Evolutionary conservation across 2,329 filamentous ascomycete species (phyloP), one percentile per base, ranked within the genome.

Genomic region (Acarospora socialis): DNA sequence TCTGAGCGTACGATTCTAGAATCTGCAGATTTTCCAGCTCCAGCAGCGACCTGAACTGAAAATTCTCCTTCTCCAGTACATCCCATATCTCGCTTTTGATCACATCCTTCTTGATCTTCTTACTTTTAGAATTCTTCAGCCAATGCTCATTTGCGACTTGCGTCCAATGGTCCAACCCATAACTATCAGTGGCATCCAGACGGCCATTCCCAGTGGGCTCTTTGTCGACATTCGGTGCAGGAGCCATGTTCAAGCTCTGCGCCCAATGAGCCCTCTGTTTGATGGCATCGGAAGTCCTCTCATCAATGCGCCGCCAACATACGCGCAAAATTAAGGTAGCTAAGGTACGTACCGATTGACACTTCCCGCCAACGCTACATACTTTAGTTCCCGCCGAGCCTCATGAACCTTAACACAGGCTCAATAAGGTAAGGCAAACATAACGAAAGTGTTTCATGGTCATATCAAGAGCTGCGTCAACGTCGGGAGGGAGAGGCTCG

Each of bases 71-170:
- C 56, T 93, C 84, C 45, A 98, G 60, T 34, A 74, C 68, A 54
- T 92, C 81, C 84, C 87, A 98, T 36, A 98, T 76, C 48, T 81
- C 74, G 45, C 73, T 71, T 61, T 92, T 92, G 49, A 98, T 60
- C 28, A 92, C 73, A 41, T 92, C 79, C 30, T 66, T 65, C 46
- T 81, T 87, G 56, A 81, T 80, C 58, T 81, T 76, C 56, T 77
- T 81, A 48, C 71, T 61, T 50, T 76, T 82, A 29, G 68, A 56
- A 17, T 68, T 54, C 51, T 78, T 77, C 39, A 93, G 63, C 90
- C 90, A 98, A 57, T 87, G 70, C 55, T 81, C 75, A 49, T 76
- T 73, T 39, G 90, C 90, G 42, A 94, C 63, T n/a, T n/a, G n/a
- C n/a, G n/a, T n/a, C n/a, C n/a, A n/a, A n/a, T n/a, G n/a, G 52